Evolutionary conservation across 2,329 filamentous ascomycete species (phyloP).

Genomic region (Annulohypoxylon truncatum): DNA sequence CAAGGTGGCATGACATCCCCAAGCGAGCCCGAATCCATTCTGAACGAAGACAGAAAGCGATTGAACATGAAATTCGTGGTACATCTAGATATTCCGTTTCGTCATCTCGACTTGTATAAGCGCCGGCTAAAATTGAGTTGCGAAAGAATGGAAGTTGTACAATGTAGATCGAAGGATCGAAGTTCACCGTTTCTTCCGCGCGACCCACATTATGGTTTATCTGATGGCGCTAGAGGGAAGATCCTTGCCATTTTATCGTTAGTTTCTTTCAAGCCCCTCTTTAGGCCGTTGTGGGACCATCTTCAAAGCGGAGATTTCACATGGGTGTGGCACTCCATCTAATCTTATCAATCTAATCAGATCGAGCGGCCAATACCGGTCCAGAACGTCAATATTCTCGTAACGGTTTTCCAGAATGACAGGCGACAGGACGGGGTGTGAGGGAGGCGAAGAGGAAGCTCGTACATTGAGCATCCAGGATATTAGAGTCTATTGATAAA

Average conservation of each 20-base stretch:
- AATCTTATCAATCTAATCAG: slow-evolving; percentile 46
- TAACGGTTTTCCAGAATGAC: slow-evolving; percentile 11
- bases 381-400: slow-evolving; percentile 26
- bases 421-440: not conserved
- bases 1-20: not conserved
- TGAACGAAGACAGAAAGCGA: not conserved
- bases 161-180: not conserved
- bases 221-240: slow-evolving; percentile 41
- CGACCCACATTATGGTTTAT: slow-evolving; percentile 29
- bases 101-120: not conserved
- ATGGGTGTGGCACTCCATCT: slow-evolving; percentile 33
- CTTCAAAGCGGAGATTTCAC: slow-evolving; percentile 24
- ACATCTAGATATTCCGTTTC: not conserved
- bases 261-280: slow-evolving; percentile 8
- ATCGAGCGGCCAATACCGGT: slow-evolving; percentile 32
- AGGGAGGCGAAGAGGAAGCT: slow-evolving; percentile 4
- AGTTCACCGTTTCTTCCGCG: slow-evolving; percentile 6
- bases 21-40: not conserved
- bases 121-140: not conserved
- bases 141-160: not conserved
- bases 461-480: not conserved
- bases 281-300: slow-evolving; percentile 10
- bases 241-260: slow-evolving; percentile 6
- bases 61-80: not conserved
- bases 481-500: not conserved